Percentiles rank a stretch among this genome's conserved stretches.
These are phyloP conservation scores for Psidium guajava DNA, from an alignment of 345 rosid species.

Conservation along the genomic window DNA sequence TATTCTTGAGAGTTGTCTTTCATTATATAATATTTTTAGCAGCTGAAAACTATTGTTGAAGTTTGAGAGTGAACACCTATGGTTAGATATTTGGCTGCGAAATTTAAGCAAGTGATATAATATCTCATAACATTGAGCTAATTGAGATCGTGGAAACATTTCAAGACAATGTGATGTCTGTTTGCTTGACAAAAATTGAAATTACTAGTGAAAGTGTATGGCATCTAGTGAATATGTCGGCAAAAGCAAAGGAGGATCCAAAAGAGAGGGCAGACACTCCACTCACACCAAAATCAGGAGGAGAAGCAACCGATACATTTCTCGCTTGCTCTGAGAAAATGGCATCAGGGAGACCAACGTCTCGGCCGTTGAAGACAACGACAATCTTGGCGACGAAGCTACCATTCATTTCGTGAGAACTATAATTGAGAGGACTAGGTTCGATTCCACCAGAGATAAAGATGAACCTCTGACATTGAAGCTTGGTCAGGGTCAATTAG, in stretches of 20 bases:
- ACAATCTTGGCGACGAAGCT: slow-evolving; percentile 42
- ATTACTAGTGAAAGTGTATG: slow-evolving; percentile 90
- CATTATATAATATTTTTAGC: too few relatives aligned
- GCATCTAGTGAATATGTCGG: too few relatives aligned
- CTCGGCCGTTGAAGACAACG: slow-evolving; percentile 18
- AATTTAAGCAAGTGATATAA: too few relatives aligned
- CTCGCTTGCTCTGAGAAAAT: neutral
- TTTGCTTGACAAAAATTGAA: slow-evolving; percentile 81
- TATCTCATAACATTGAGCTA: too few relatives aligned
- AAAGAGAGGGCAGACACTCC: slow-evolving; percentile 28
- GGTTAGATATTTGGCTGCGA: too few relatives aligned
- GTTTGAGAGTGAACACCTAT: too few relatives aligned
- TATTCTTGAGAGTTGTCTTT: too few relatives aligned
- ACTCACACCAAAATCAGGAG: neutral
- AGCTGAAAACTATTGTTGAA: too few relatives aligned
- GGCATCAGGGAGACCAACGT: slow-evolving; percentile 7
- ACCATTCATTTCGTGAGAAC: slow-evolving; percentile 37
- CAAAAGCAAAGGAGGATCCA: too few relatives aligned
- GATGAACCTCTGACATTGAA: slow-evolving; percentile 24
- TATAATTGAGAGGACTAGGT: slow-evolving; percentile 35
- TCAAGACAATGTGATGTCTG: slow-evolving; percentile 90
- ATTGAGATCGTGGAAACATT: slow-evolving; percentile 72
- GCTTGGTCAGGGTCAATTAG: slow-evolving; percentile 38
- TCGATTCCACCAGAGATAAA: slow-evolving; percentile 32
- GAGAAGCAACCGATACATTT: neutral